phyloP scores from a whole-genome alignment of 345 rosid species.

The Nasturtium officinale region DNA sequence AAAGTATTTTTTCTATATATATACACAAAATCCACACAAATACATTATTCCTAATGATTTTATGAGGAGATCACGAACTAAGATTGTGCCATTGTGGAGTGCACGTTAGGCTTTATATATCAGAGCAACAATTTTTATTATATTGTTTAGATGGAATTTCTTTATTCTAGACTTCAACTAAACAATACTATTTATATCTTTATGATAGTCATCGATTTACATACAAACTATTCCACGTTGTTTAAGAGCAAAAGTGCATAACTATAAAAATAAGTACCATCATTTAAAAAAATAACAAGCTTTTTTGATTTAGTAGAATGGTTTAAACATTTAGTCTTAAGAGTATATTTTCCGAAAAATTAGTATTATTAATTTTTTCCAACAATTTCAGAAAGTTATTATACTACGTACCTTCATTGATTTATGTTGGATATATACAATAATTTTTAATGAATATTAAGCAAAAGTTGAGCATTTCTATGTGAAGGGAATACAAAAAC shows the following conservation, averaged over 20 bases:
- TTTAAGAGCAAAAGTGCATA: background rate
- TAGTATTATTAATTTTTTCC: no score
- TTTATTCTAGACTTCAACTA: background rate
- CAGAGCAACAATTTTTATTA: background rate
- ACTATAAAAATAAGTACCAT: background rate
- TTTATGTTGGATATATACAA: background rate
- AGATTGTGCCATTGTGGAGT: constrained; percentile 20
- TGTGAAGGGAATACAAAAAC: background rate
- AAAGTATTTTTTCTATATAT: background rate
- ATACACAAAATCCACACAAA: background rate
- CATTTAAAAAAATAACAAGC: no score
- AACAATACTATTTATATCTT: background rate
- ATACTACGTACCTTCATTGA: background rate
- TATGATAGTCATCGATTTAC: background rate
- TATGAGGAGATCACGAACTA: constrained; percentile 11
- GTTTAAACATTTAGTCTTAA: background rate
- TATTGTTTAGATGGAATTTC: background rate
- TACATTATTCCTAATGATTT: constrained; percentile 4
- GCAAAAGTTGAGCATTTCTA: background rate
- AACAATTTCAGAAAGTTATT: no score
- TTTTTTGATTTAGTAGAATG: background rate
- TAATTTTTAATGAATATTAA: background rate
- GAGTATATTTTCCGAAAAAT: background rate
- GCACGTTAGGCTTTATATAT: constrained; percentile 26
- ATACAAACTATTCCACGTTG: background rate